Evolutionary conservation across 768 basidiomycete species (phyloP), one percentile per base, ranked within the genome.

Genomic region (Macrolepiota dolichaula): DNA sequence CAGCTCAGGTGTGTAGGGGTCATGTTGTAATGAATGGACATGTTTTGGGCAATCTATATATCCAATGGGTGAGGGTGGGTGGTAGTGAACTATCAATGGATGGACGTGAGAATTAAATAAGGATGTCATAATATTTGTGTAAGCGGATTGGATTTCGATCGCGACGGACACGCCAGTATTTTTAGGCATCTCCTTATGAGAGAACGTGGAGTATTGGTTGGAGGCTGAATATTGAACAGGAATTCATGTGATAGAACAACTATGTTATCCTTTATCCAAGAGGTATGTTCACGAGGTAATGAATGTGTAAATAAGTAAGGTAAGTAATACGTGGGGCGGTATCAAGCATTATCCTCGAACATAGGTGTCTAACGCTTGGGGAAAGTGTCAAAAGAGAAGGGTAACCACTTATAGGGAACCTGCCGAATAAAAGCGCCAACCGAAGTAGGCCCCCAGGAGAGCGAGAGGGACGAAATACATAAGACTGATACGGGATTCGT

Each of bases 401-500:
- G 62, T 52, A 53, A 63, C 44, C 25, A 52, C 63, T 74, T 76
- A 82, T 69, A 76, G 73, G 47, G 77, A 69, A 52, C 81, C 80
- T 44, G 79, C 76, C 44, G 78, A 73, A 73, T 93, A 93, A 75
- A 81, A 87, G 64, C 92, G 84, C 86, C 87, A 96, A 51, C 86
- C 94, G 67, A 96, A 90, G 85, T 94, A 96, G 52, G 83, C 94
- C 63, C 84, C 91, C 50, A 96, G 76, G 27, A 92, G 74, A 49
- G 78, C 84, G 44, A 96, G 81, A 56, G 95, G 95, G 24, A 94
- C 69, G 69, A 95, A 85, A 82, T 94, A 96, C 82, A 91, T 87
- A 73, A 89, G 59, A 74, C 88, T 91, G 67, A 46, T 61, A 55
- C 36, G 49, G 53, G 50, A 32, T 35, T 62, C 52, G 59, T 65